These are phyloP conservation scores for Colletotrichum spaethianum DNA, from an alignment of 2,329 filamentous ascomycete genomes.

Conservation along the genomic window DNA sequence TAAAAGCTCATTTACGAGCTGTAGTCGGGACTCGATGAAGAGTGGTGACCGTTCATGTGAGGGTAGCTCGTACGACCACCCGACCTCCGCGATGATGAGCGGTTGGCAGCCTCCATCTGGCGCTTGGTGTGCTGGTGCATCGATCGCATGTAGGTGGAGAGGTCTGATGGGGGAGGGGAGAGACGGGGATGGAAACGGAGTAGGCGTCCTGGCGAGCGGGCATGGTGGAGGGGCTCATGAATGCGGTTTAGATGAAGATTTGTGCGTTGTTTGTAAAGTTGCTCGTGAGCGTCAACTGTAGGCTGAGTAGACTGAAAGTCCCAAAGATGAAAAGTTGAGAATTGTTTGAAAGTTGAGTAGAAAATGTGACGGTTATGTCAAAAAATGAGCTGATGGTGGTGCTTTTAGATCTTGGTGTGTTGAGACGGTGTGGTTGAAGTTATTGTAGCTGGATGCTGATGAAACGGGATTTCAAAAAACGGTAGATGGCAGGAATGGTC, in stretches of 20 bases:
- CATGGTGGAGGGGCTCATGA: constrained; percentile 50
- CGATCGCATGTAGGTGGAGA: constrained; percentile 70
- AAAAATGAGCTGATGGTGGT: neutral
- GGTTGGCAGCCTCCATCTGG: constrained; percentile 73
- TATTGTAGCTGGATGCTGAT: constrained; percentile 35
- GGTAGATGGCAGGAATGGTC: constrained; percentile 35
- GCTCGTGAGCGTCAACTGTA: neutral
- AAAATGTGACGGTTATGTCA: neutral
- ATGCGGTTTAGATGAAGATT: neutral
- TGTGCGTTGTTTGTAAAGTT: neutral
- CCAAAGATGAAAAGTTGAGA: neutral
- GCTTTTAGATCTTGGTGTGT: neutral
- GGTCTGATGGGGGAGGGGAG: constrained; percentile 60
- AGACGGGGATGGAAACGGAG: constrained; percentile 52
- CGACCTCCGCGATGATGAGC: constrained; percentile 53
- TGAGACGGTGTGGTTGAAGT: constrained; percentile 11
- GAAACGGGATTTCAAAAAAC: constrained; percentile 34
- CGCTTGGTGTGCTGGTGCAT: constrained; percentile 77
- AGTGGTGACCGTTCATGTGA: constrained; percentile 48
- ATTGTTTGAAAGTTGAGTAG: neutral
- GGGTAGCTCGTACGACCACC: constrained; percentile 38
- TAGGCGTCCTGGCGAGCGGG: constrained; percentile 55
- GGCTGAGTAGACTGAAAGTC: neutral
- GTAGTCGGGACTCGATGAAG: constrained; percentile 17
- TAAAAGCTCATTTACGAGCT: neutral